Evolutionary conservation across 2,329 filamentous ascomycete species (phyloP), one percentile per base, ranked within the genome.

Genomic region (Colletotrichum sp.): DNA sequence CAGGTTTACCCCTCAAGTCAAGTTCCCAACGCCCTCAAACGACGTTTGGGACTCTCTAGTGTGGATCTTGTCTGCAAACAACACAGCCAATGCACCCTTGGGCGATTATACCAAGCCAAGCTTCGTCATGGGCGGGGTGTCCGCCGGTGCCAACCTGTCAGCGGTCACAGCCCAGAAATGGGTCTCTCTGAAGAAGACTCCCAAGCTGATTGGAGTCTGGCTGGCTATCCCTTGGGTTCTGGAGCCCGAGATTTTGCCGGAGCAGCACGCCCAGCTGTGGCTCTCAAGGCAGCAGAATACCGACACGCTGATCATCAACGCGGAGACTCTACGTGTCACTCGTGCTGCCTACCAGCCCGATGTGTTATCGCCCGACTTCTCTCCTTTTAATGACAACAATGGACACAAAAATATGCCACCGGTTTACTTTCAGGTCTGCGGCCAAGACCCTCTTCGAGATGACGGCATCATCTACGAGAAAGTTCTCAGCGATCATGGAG

Each of bases 391-490:
- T 64, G 79, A 76, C 57, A 73, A 74, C 43, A 81, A 75, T 2
- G 74, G 76, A 3, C 80, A 84, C 72, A 74, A 76, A 15, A 81
- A 76, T 2, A 79, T 89, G 27, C 87, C 87, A 8, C 82, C 81
- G 1, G 83, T 86, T 1, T 86, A 84, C 72, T 87, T 89, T 76
- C 84, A 87, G 75, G 82, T 89, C 21, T 86, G 84, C 36, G 87
- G 87, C 0, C 78, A 84, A 74, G 87, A 89, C 78, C 86, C 87
- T 1, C 76, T 87, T 63, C 80, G 87, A 21, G 87, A 89, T 59
- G 87, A 89, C 75, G 86, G 83, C 3, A 79, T 89, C 38, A 76
- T 89, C 8, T 85, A 87, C 57, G 86, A 87, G 74, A 76, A 84
- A 54, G 29, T 69, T 3, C 64, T 75, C 9, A n/a, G 12, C 18